Evolutionary conservation across 192 early-diverging fungal genomes (phyloP).

Genomic region (Dissophora ornata): DNA sequence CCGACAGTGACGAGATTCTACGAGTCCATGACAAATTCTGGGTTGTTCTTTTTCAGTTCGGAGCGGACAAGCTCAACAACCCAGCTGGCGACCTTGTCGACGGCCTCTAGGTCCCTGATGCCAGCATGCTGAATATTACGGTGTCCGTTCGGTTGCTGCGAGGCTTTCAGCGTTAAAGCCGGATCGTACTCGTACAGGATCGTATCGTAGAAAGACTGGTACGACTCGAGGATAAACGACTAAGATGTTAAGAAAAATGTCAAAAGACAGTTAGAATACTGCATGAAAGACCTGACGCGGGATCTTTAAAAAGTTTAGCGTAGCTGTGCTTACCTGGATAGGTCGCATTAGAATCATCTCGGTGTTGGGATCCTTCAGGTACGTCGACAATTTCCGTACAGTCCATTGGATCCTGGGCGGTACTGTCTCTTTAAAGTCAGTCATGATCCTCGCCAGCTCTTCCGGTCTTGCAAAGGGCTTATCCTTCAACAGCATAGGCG

Average conservation of each 20-base stretch:
- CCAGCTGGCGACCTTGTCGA: constrained; percentile 50
- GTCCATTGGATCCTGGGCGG: constrained; percentile 62
- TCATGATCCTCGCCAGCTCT: constrained; percentile 39
- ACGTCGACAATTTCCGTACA: constrained; percentile 70
- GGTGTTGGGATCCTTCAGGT: constrained; percentile 82
- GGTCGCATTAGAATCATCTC: constrained; percentile 77
- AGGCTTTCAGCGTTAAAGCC: constrained; percentile 35
- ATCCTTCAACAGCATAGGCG: constrained; percentile 54
- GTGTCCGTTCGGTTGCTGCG: constrained; percentile 31
- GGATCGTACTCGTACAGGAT: constrained; percentile 56
- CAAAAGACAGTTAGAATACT: no score
- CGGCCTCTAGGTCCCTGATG: constrained; percentile 28
- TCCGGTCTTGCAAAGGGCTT: constrained; percentile 63
- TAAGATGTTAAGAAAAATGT: no score
- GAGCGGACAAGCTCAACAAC: constrained; percentile 18
- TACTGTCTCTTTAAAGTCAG: constrained; percentile 66
- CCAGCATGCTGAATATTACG: constrained; percentile 37
- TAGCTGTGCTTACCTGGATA: constrained; percentile 64
- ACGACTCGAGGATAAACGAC: constrained; percentile 61
- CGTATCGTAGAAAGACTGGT: constrained; percentile 61
- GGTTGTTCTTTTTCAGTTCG: constrained; percentile 43
- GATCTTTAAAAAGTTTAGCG: no score
- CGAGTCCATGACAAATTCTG: constrained; percentile 17
- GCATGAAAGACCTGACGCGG: no score
- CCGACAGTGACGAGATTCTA: no score